A percentile compares a stretch with the other conserved stretches of the same genome.
Conservation (phyloP, 2,329 filamentous ascomycete genomes). For the Penicillium brasilianum region DNA sequence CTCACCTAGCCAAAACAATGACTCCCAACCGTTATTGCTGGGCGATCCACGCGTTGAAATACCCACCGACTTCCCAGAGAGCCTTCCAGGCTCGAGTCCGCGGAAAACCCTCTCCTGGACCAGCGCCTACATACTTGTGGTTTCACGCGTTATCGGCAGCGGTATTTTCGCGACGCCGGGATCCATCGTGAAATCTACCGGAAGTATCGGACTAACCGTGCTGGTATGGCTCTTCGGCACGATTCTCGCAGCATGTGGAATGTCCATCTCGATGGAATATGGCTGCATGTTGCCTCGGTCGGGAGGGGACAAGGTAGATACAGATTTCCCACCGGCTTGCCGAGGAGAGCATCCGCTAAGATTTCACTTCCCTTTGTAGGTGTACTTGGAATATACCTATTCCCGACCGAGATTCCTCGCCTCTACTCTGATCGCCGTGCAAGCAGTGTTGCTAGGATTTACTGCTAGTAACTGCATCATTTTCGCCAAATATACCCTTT, state of each 20-base stretch:
- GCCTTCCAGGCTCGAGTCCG: slow-evolving; percentile 52
- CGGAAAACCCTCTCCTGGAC: slow-evolving; percentile 67
- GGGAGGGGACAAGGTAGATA: slow-evolving; percentile 67
- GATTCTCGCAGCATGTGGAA: slow-evolving; percentile 63
- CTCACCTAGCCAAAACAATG: slow-evolving; percentile 3
- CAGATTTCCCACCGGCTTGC: slow-evolving; percentile 50
- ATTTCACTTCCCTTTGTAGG: slow-evolving; percentile 52
- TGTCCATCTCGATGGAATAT: slow-evolving; percentile 69
- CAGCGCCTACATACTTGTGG: slow-evolving; percentile 69
- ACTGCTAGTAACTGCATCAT: slow-evolving; percentile 73
- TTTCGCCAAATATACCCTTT: slow-evolving; percentile 69
- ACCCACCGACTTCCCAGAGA: slow-evolving; percentile 49
- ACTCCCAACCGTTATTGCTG: neutral
- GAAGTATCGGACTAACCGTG: slow-evolving; percentile 68
- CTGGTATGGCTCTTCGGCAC: slow-evolving; percentile 68
- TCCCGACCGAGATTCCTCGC: slow-evolving; percentile 66
- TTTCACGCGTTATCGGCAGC: slow-evolving; percentile 71
- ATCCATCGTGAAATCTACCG: slow-evolving; percentile 68
- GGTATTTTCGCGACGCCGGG: slow-evolving; percentile 76
- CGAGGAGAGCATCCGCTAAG: slow-evolving; percentile 45
- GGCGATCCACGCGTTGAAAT: slow-evolving; percentile 8
- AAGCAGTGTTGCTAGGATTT: slow-evolving; percentile 68
- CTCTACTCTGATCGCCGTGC: slow-evolving; percentile 66
- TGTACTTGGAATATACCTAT: slow-evolving; percentile 74
- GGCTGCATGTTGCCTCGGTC: slow-evolving; percentile 73